A percentile compares a stretch with the other conserved stretches of the same genome.
These are phyloP conservation scores for Scheffersomyces coipomensis DNA, from an alignment of 805 yeast genomes.

Conservation along the genomic window DNA sequence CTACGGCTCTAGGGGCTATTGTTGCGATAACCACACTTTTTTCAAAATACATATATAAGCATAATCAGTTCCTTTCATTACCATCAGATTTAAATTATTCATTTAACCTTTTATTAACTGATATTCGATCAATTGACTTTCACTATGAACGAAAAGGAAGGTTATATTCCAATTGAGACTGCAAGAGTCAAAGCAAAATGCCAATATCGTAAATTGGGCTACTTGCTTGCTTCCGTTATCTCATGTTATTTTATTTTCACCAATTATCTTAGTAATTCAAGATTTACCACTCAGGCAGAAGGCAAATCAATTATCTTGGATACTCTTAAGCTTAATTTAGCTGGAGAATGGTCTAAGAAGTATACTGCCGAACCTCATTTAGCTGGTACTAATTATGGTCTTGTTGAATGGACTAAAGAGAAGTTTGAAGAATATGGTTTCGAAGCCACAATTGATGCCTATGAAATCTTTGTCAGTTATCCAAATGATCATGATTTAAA, in stretches of 20 bases:
- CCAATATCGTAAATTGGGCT: not conserved
- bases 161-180: not conserved
- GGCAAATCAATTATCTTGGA: slow-evolving; percentile 14
- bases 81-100: no score
- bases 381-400: slow-evolving; percentile 44
- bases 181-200: not conserved
- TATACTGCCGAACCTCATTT: slow-evolving; percentile 43
- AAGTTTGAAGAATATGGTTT: slow-evolving; percentile 54
- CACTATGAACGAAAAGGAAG: not conserved
- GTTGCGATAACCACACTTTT: no score
- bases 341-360: slow-evolving; percentile 41
- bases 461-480: slow-evolving; percentile 54
- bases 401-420: slow-evolving; percentile 49
- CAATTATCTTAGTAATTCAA: not conserved
- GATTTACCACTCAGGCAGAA: not conserved
- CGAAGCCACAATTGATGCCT: slow-evolving; percentile 48
- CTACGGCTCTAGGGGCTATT: not conserved
- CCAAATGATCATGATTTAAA: slow-evolving; percentile 47
- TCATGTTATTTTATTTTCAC: not conserved
- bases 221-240: not conserved
- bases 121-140: not conserved
- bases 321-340: slow-evolving; percentile 33
- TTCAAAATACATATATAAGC: no score
- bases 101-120: not conserved
- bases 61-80: no score